Evolutionary conservation across 2,329 filamentous ascomycete genomes (phyloP).

Genomic region (Triangularia setosa): DNA sequence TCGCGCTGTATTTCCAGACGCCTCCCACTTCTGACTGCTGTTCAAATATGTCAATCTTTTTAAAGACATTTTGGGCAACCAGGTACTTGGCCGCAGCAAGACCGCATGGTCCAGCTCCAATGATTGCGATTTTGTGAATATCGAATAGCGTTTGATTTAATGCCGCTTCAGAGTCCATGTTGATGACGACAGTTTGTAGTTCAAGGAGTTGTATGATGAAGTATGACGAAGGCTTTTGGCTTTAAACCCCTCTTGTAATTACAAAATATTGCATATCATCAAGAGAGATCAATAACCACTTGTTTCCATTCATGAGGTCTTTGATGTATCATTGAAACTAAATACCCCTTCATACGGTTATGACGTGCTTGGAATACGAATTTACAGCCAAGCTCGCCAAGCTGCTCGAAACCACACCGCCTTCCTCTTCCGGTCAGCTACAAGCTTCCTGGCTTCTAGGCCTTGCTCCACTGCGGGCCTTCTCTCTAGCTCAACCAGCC

Average conservation of each 20-base stretch:
- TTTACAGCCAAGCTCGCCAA: neutral
- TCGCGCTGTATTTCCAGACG: conserved; percentile 74
- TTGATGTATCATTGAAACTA: neutral
- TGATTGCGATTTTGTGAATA: conserved; percentile 65
- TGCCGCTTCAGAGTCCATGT: conserved; percentile 11
- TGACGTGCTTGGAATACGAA: neutral
- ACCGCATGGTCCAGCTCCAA: conserved; percentile 80
- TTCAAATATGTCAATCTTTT: conserved; percentile 73
- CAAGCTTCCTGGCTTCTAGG: neutral
- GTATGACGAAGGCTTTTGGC: neutral
- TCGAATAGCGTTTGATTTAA: conserved; percentile 34
- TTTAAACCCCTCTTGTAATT: neutral
- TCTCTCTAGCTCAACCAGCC: neutral
- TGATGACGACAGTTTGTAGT: conserved; percentile 11
- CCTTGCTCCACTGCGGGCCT: neutral
- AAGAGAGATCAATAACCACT: too few relatives aligned
- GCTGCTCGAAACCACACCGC: conserved; percentile 2
- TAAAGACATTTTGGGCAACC: conserved; percentile 62
- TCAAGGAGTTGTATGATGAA: neutral
- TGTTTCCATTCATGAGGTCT: neutral
- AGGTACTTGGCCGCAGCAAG: conserved; percentile 79
- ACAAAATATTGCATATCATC: too few relatives aligned
- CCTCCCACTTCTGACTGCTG: conserved; percentile 75
- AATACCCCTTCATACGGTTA: neutral
- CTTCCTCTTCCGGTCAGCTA: neutral